phyloP scores from a whole-genome alignment of 1,284 basidiomycete species.

The Ceraceosorus bombacis region DNA sequence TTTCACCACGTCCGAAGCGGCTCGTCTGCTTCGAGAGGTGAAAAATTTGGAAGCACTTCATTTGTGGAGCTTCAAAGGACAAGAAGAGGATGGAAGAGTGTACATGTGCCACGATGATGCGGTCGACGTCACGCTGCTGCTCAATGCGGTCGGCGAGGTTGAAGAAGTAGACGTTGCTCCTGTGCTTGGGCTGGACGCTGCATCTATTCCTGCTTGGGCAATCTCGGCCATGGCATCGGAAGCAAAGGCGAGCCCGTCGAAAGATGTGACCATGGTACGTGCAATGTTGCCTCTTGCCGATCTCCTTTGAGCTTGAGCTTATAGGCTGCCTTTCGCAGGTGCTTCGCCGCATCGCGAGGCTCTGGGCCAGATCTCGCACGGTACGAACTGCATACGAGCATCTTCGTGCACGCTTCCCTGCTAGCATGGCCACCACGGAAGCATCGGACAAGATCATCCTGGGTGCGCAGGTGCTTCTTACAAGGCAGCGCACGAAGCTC shows the following conservation, averaged over 20 bases:
- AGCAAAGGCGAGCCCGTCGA: neutral
- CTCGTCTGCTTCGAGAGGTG: conserved; percentile 17
- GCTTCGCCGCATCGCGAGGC: neutral
- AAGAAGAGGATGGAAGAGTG: neutral
- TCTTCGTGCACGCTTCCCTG: neutral
- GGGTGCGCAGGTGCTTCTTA: neutral
- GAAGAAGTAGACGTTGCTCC: neutral
- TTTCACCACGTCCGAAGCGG: conserved; percentile 39
- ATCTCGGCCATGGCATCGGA: neutral
- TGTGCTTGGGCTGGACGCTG: neutral
- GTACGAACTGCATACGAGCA: neutral
- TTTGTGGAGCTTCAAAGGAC: neutral
- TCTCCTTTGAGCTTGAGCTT: too few species aligned
- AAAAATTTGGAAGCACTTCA: neutral
- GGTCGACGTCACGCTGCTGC: neutral
- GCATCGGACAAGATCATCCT: neutral
- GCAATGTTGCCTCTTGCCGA: neutral
- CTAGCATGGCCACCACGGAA: neutral
- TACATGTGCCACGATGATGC: neutral
- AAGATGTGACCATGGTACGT: neutral
- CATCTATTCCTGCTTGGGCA: neutral
- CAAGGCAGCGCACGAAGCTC: neutral
- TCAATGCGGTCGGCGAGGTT: neutral
- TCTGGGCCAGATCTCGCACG: neutral
- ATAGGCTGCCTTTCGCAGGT: neutral